phyloP scores from a whole-genome alignment of 2,329 filamentous ascomycete species.

The Penicillium sp. region DNA sequence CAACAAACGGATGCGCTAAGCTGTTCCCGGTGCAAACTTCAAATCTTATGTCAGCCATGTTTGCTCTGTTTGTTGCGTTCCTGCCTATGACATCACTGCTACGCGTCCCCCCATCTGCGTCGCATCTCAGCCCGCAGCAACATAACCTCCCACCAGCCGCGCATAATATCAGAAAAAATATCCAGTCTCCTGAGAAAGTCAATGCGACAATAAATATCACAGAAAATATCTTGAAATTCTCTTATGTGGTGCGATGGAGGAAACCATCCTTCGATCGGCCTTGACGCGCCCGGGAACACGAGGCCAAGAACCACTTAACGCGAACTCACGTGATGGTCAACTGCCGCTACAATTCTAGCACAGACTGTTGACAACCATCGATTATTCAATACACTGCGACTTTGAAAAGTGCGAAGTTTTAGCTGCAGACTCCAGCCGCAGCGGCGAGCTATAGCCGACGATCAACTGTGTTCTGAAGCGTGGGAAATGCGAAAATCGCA shows the following conservation, averaged over 20 bases:
- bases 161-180: background rate
- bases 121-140: slow-evolving; percentile 3
- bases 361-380: background rate
- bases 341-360: background rate
- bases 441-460: background rate
- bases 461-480: background rate
- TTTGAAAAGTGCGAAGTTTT: slow-evolving; percentile 11
- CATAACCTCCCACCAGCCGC: background rate
- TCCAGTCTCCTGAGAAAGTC: too few relatives aligned
- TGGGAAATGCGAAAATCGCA: background rate
- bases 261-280: background rate
- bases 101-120: slow-evolving; percentile 32
- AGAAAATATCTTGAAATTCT: background rate
- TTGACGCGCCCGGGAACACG: slow-evolving; percentile 30
- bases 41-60: slow-evolving; percentile 27
- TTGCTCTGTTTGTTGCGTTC: slow-evolving; percentile 26
- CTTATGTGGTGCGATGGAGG: slow-evolving; percentile 1
- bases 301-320: slow-evolving; percentile 27
- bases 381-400: slow-evolving; percentile 9
- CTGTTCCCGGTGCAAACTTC: slow-evolving; percentile 22
- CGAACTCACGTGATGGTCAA: slow-evolving; percentile 38
- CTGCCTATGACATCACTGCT: slow-evolving; percentile 32
- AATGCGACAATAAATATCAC: slow-evolving; percentile 13
- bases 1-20: slow-evolving; percentile 28
- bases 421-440: slow-evolving; percentile 1